Conservation (phyloP, 2,329 filamentous ascomycete genomes). For the Huntiella omanensis region DNA sequence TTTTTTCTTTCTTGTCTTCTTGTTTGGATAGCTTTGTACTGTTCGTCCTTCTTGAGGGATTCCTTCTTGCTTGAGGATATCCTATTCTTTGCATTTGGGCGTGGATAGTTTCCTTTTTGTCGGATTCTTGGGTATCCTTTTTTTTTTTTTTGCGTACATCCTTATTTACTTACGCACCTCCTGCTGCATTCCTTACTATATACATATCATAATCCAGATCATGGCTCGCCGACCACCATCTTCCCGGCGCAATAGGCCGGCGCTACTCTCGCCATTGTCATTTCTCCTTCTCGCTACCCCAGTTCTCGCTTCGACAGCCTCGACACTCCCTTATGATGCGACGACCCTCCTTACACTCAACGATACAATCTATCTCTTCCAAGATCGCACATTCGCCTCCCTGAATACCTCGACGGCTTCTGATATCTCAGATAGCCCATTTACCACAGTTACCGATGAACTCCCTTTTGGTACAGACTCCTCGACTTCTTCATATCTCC, state of each 20-base stretch:
- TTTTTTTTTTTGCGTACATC: not conserved
- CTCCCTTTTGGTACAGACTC: constrained; percentile 43
- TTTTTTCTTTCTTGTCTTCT: not conserved
- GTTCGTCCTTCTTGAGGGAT: not conserved
- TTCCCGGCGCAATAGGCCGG: not conserved
- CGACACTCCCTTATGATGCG: constrained; percentile 6
- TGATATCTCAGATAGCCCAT: constrained; percentile 28
- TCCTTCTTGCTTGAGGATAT: no score
- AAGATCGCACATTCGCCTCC: constrained; percentile 20
- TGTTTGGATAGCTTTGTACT: not conserved
- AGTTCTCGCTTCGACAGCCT: constrained; percentile 2
- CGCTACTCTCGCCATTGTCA: not conserved
- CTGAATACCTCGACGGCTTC: constrained; percentile 41
- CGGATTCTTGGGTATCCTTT: no score
- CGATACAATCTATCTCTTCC: constrained; percentile 50
- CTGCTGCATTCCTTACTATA: not conserved
- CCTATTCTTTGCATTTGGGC: not conserved
- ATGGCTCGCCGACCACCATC: not conserved
- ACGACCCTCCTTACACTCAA: constrained; percentile 7
- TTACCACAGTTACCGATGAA: constrained; percentile 32
- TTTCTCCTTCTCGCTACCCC: not conserved
- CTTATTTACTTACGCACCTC: not conserved
- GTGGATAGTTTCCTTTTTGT: no score
- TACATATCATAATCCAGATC: not conserved
- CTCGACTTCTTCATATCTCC: constrained; percentile 40